Base-by-base conservation (phyloP, 1,139 yeast genomes). In the Magnusiomyces suaveolens region DNA sequence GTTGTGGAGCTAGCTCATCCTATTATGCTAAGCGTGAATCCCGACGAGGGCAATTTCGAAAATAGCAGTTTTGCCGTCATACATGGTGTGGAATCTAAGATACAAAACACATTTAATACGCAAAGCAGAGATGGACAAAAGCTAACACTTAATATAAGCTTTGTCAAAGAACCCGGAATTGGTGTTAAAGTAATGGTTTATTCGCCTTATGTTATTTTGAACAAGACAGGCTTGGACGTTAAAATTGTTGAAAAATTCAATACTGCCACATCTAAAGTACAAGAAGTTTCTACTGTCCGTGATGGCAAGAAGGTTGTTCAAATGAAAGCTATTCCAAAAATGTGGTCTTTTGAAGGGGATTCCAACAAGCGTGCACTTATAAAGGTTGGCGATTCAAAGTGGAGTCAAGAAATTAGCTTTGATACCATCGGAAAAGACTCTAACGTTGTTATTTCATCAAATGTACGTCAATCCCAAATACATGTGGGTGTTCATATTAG, bases 401-500 rank as follows among this genome's bases (percentile, higher is more conserved):
- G 87, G 82, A 86, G 96, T 57, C 69, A 74, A 0, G 87, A 89
- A 0, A 73, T 88, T 49, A 84, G 95, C 67, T 82, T 92, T 64
- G 97, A 90, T 66, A 95, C 96, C 1, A 78, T 92, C 57, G 98
- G 98, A 0, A 94, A 88, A 61, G 75, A 83, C 0, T 77, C 79
- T 48, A 95, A 88, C 54, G 77, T 84, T 1, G 74, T 75, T 8
- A 77, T 88, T 48, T 82, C 80, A 1, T 62, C 84, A 0, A 74
- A 75, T 46, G 81, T 80, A 18, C 78, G 76, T 57, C 84, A 80
- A 56, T 68, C 79, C 10, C 56, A 56, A 63, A 80, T 82, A 60
- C 83, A 86, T 65, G 72, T 90, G 24, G 97, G 97, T 16, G 70
- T 90, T 21, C 75, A 80, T 24, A 78, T 92, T 4, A 70, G 77